Percentiles rank a stretch among this genome's conserved stretches.
Conservation (phyloP, 148 eudicot genomes). For the Euryodendron excelsum region DNA sequence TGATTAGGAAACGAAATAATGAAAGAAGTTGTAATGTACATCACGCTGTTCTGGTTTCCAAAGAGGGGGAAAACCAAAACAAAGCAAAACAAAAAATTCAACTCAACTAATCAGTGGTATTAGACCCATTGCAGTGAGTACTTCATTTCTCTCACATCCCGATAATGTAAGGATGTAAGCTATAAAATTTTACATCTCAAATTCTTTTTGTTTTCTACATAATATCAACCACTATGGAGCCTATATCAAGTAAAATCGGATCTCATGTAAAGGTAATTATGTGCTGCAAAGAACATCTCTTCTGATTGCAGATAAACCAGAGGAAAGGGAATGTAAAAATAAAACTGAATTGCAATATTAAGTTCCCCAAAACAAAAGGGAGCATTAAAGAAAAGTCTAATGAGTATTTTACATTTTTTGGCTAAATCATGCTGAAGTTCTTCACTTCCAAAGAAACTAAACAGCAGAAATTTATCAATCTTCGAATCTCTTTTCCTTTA, state of each 20-base stretch:
- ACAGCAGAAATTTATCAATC: not conserved
- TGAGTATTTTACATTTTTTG: not conserved
- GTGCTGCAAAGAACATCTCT: not conserved
- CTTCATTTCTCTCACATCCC: not conserved
- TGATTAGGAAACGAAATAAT: too few relatives aligned
- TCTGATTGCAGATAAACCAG: not conserved
- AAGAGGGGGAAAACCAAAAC: too few relatives aligned
- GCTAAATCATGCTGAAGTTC: not conserved
- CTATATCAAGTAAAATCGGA: too few relatives aligned
- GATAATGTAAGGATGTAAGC: not conserved
- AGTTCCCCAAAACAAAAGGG: not conserved
- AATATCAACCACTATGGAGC: too few relatives aligned
- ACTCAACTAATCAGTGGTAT: not conserved
- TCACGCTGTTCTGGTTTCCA: too few relatives aligned
- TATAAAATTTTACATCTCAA: too few relatives aligned
- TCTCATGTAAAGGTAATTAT: too few relatives aligned
- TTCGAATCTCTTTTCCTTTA: not conserved
- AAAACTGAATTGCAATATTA: not conserved
- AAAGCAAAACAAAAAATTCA: too few relatives aligned
- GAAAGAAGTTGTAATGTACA: too few relatives aligned
- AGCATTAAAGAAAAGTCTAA: not conserved
- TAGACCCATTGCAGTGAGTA: not conserved
- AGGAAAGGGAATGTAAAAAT: not conserved
- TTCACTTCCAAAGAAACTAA: not conserved
- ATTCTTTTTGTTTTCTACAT: too few relatives aligned